Evolutionary conservation across 2,329 filamentous ascomycete species (phyloP).

Genomic region (Colletotrichum nymphaeae): DNA sequence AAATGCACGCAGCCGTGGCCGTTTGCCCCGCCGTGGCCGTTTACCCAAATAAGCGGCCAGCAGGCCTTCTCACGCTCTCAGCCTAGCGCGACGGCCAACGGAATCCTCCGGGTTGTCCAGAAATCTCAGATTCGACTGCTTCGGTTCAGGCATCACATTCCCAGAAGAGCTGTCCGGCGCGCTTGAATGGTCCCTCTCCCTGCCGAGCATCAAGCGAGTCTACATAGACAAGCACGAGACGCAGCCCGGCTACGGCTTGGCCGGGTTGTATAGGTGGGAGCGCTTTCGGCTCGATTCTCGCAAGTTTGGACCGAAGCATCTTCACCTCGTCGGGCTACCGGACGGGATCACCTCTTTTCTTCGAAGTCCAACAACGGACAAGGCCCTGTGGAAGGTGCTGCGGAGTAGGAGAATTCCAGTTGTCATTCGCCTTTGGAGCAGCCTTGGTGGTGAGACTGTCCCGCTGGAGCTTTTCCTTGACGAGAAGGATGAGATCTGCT

Average conservation of each 20-base stretch:
- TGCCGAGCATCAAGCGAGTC: not conserved
- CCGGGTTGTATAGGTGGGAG: too few species aligned
- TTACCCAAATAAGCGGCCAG: too few species aligned
- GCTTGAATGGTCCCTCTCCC: not conserved
- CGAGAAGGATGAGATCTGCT: not conserved
- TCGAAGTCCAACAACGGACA: not conserved
- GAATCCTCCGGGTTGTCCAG: not conserved
- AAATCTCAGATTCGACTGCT: not conserved
- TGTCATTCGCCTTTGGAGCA: too few species aligned
- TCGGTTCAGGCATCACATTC: too few species aligned
- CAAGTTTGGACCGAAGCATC: not conserved
- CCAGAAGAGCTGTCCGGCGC: not conserved
- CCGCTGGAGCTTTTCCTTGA: not conserved
- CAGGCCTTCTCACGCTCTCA: too few species aligned
- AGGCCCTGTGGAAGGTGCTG: not conserved
- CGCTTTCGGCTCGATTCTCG: too few species aligned
- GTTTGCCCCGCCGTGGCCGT: too few species aligned
- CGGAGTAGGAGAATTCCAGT: not conserved
- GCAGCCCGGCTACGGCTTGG: too few species aligned
- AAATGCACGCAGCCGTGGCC: too few species aligned
- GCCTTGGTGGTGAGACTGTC: too few species aligned
- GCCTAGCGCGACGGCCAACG: not conserved
- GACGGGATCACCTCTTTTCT: not conserved
- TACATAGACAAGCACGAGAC: not conserved
- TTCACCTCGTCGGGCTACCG: not conserved